Conservation (phyloP, 768 basidiomycete genomes). For the Austroboletus eburneus region DNA sequence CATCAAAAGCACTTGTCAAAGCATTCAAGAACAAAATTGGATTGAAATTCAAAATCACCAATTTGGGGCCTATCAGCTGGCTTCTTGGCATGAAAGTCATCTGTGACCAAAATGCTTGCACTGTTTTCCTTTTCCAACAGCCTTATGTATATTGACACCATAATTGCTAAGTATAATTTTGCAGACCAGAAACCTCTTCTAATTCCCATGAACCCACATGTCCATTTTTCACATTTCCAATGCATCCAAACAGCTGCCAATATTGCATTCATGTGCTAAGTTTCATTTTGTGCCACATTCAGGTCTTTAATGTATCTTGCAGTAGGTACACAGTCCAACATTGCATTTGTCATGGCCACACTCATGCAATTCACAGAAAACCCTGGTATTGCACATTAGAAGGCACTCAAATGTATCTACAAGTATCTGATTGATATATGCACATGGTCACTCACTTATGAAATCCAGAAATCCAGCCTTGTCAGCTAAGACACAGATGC, state of each 20-base stretch:
- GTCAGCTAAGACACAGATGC: too few relatives aligned
- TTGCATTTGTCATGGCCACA: too few relatives aligned
- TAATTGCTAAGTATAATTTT: conserved; percentile 4
- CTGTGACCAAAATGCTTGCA: neutral
- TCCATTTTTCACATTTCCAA: neutral
- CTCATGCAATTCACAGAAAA: too few relatives aligned
- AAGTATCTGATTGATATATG: too few relatives aligned
- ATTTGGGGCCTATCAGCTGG: neutral
- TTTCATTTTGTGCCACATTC: too few relatives aligned
- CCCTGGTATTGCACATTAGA: too few relatives aligned
- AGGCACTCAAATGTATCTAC: too few relatives aligned
- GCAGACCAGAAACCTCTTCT: neutral
- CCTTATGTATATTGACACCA: neutral
- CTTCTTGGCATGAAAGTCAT: conserved; percentile 12
- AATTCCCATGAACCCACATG: neutral
- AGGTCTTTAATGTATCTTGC: too few relatives aligned
- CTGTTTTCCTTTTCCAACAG: neutral
- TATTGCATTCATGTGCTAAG: too few relatives aligned
- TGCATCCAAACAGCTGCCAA: neutral
- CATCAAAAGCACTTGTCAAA: neutral
- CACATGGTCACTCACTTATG: too few relatives aligned
- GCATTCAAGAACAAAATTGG: conserved; percentile 5
- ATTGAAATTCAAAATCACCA: neutral
- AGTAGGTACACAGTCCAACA: too few relatives aligned
- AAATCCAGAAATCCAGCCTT: too few relatives aligned